Percentiles rank a stretch among this genome's conserved stretches.
phyloP scores from a whole-genome alignment of 2,329 filamentous ascomycete genomes.

The Nectriaceae sp. region DNA sequence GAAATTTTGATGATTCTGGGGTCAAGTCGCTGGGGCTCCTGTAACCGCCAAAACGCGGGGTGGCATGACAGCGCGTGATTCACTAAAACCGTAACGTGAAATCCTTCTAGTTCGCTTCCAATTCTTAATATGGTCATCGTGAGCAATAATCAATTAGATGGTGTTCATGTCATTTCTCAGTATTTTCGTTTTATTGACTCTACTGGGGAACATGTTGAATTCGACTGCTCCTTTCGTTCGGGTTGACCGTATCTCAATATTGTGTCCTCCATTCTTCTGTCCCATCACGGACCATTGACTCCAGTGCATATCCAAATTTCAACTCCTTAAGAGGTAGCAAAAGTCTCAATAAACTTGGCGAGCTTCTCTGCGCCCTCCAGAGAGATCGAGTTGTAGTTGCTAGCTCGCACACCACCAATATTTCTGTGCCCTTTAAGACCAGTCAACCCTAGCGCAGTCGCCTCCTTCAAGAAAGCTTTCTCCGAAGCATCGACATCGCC shows the following conservation, averaged over 20 bases:
- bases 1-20: no score
- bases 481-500: conserved; percentile 70
- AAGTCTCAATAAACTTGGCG: conserved; percentile 60
- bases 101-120: no score
- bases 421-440: conserved; percentile 84
- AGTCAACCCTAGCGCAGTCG: conserved; percentile 66
- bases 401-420: conserved; percentile 63
- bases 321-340: conserved; percentile 38
- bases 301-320: background rate
- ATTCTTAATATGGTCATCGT: no score
- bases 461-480: conserved; percentile 76
- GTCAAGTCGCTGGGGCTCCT: no score
- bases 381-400: conserved; percentile 86
- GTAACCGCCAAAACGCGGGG: no score
- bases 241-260: conserved; percentile 9
- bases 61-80: no score
- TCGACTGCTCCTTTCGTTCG: conserved; percentile 5
- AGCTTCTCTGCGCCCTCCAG: conserved; percentile 68
- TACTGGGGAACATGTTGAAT: conserved; percentile 24
- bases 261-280: conserved; percentile 2
- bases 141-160: background rate
- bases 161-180: background rate
- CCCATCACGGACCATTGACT: background rate
- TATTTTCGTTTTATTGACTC: conserved; percentile 1
- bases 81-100: no score